Conservation (phyloP, 306 rosid genomes). For the Prinsepia uniflora region DNA sequence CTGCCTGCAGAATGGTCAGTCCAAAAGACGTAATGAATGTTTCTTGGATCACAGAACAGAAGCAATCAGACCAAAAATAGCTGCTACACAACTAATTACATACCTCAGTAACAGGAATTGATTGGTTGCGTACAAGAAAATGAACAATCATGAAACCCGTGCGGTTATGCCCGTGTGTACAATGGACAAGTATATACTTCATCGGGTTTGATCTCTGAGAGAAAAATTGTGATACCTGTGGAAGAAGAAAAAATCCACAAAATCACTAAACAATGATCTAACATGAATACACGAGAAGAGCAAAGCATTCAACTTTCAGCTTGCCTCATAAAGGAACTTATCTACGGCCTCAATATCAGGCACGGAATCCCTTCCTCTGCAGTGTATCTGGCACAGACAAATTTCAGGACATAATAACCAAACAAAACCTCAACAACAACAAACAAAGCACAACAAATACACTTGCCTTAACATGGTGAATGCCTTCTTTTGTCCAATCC, state of each 20-base stretch:
- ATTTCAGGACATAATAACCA: constrained; percentile 25
- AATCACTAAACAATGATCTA: not conserved
- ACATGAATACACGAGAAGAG: not conserved
- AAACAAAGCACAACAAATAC: constrained; percentile 9
- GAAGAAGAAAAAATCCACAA: constrained; percentile 14
- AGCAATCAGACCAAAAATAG: not conserved
- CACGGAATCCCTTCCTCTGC: constrained; percentile 89
- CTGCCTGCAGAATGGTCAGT: constrained; percentile 50
- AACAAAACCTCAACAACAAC: constrained; percentile 1
- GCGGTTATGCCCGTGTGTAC: constrained; percentile 98
- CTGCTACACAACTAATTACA: constrained; percentile 11
- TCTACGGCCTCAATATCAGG: constrained; percentile 87
- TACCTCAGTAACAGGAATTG: constrained; percentile 81
- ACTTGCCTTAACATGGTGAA: constrained; percentile 85
- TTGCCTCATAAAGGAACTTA: constrained; percentile 85
- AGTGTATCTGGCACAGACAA: constrained; percentile 56
- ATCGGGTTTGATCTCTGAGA: constrained; percentile 68
- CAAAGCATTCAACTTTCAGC: constrained; percentile 13
- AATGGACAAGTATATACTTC: constrained; percentile 89
- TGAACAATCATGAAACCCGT: constrained; percentile 94
- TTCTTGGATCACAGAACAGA: not conserved
- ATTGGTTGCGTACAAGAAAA: constrained; percentile 71
- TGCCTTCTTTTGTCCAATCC: constrained; percentile 84
- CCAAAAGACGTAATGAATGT: not conserved
- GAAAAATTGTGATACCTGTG: constrained; percentile 68